phyloP scores from a whole-genome alignment of 2,329 filamentous ascomycete genomes.

The Verticillium nonalfalfae region DNA sequence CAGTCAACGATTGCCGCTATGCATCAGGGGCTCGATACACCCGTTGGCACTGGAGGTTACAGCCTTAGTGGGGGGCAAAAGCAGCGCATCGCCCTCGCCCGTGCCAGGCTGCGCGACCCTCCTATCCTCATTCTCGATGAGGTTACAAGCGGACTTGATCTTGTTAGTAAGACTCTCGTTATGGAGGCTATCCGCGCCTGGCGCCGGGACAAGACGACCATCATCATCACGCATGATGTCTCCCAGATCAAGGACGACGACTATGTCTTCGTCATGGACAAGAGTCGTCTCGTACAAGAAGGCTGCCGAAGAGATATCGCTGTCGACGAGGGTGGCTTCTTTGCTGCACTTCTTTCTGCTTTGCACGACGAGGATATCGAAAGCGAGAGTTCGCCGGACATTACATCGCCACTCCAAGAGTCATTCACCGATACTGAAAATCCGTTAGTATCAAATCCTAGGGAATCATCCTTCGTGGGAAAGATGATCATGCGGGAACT shows the following conservation, averaged over 20 bases:
- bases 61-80: conserved; percentile 78
- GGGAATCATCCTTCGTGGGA: not conserved
- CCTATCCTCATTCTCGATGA: conserved; percentile 84
- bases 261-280: conserved; percentile 73
- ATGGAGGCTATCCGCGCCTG: conserved; percentile 72
- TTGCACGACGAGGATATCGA: conserved; percentile 5
- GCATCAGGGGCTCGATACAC: conserved; percentile 64
- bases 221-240: conserved; percentile 89
- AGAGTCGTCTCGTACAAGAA: conserved; percentile 60
- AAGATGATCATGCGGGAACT: not conserved
- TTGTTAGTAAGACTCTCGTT: conserved; percentile 58
- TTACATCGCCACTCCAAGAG: not conserved
- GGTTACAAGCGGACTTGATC: conserved; percentile 78
- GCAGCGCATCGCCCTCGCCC: conserved; percentile 74
- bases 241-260: conserved; percentile 67
- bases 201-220: conserved; percentile 77
- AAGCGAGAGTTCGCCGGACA: not conserved
- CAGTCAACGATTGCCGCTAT: conserved; percentile 60
- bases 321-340: conserved; percentile 32
- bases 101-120: conserved; percentile 70
- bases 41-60: conserved; percentile 62
- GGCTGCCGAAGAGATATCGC: conserved; percentile 57
- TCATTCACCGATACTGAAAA: not conserved
- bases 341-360: conserved; percentile 33
- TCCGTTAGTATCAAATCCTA: not conserved